Base-by-base conservation (phyloP, 2,329 filamentous ascomycete species). In the Penicillium sp. region DNA sequence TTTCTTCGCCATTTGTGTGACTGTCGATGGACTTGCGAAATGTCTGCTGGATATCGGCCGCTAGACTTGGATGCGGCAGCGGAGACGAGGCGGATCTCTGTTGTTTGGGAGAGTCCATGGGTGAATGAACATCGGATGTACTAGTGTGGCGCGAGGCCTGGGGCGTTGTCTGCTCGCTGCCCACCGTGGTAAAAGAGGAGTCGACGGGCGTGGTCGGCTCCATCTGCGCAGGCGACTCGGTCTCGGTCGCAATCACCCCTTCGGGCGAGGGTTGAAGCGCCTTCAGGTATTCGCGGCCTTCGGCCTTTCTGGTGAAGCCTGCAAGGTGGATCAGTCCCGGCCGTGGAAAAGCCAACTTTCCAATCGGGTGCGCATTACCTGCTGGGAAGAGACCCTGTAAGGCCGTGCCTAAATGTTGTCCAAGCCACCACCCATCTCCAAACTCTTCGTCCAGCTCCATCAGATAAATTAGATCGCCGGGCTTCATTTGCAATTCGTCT, bases 401-500 rank as follows among this genome's bases (percentile, higher is more conserved):
- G 36, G 64, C 66, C 30, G 64, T 64, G 17, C 55, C 55, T 15
- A 69, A 42, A 47, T 73, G 69, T 50, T 69, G 69, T n/a, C 72
- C 80, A 46, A 83, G 64, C 59, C 79, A 83, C 80, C 77, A 81
- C 47, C 80, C 80, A 64, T 83, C 80, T 46, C 78, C 78, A 61
- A 83, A 83, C 51, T 81, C 80, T 52, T 83, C 80, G 60, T 83
- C 80, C 48, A 80, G 68, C 63, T 83, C 80, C 20, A 82, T 74
- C 38, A 83, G 67, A 62, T 81, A 74, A 50, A 83, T 76, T 53
- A 76, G 75, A 56, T 83, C 79, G 32, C 78, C 90, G 60, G 94
- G 94, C 39, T 80, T 75, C 51, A 98, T 76, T 55, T 81, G 94
- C 60, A 98, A 76, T 74, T 98, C 93, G 69, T 98, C 93, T 42